Evolutionary conservation across 768 basidiomycete species (phyloP).

Genomic region (Pleurotus tuoliensis): DNA sequence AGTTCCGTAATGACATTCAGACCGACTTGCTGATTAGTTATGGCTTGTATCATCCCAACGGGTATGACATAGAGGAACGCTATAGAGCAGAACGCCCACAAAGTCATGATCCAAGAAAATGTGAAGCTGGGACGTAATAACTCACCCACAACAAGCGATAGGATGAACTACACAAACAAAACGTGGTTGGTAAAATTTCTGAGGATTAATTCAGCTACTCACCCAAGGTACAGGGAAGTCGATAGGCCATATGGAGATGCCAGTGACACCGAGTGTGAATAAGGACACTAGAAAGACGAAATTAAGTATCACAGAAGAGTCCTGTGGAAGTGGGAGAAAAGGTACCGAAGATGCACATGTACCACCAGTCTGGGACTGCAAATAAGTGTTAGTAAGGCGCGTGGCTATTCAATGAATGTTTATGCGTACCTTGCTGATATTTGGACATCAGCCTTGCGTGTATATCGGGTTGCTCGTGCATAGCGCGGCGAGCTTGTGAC

Average conservation of each 20-base stretch:
- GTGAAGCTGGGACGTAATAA: neutral
- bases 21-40: constrained; percentile 75
- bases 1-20: constrained; percentile 73
- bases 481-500: constrained; percentile 65
- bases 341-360: constrained; percentile 50
- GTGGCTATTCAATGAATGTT: too few relatives aligned
- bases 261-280: constrained; percentile 1
- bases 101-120: neutral
- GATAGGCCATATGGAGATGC: constrained; percentile 5
- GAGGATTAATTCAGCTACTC: constrained; percentile 9
- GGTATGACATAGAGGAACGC: constrained; percentile 71
- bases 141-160: constrained; percentile 5
- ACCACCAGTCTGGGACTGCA: constrained; percentile 88
- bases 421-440: constrained; percentile 40
- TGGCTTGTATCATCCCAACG: constrained; percentile 72
- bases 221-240: constrained; percentile 7
- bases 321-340: neutral
- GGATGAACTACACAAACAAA: neutral
- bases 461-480: constrained; percentile 78
- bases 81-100: constrained; percentile 6
- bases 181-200: constrained; percentile 16
- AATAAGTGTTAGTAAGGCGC: neutral
- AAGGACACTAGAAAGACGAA: neutral
- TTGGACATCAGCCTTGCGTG: constrained; percentile 76
- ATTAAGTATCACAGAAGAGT: constrained; percentile 18